A percentile compares a stretch with the other conserved stretches of the same genome.
phyloP scores from a whole-genome alignment of 495 filamentous ascomycete species.

The Acidiella bohemica region DNA sequence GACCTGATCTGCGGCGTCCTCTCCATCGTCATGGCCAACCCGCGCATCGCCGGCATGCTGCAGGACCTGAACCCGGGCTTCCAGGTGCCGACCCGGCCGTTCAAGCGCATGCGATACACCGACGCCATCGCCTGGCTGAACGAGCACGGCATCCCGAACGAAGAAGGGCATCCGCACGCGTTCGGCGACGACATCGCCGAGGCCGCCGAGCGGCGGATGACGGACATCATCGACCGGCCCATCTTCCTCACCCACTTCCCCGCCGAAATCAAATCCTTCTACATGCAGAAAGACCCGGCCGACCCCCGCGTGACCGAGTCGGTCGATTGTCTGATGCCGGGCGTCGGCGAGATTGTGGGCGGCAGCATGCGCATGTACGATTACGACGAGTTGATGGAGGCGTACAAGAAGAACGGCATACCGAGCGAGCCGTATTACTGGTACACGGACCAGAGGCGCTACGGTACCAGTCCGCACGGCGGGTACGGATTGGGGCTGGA shows the following conservation, averaged over 20 bases:
- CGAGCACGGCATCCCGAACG: conserved; percentile 79
- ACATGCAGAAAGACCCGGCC: conserved; percentile 84
- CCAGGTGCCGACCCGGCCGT: conserved; percentile 68
- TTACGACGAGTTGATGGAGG: conserved; percentile 81
- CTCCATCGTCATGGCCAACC: conserved; percentile 57
- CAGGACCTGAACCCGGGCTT: conserved; percentile 81
- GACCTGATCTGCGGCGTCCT: conserved; percentile 78
- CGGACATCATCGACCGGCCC: conserved; percentile 82
- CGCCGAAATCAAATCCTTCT: conserved; percentile 95
- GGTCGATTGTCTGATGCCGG: conserved; percentile 91
- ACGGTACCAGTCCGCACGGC: conserved; percentile 85
- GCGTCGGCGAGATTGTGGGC: conserved; percentile 93
- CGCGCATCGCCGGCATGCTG: conserved; percentile 52
- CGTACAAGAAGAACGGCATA: conserved; percentile 79
- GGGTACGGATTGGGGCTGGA: conserved; percentile 93
- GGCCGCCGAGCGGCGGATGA: conserved; percentile 93
- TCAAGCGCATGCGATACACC: conserved; percentile 86
- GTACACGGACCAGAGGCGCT: conserved; percentile 99
- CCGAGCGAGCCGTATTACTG: conserved; percentile 84
- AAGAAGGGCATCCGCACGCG: conserved; percentile 73
- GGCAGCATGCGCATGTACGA: conserved; percentile 93
- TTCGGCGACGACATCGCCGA: conserved; percentile 99
- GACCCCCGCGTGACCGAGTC: conserved; percentile 89
- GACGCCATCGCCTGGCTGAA: conserved; percentile 91
- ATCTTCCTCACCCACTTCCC: conserved; percentile 98